Percentiles rank a stretch among this genome's conserved stretches.
Evolutionary conservation across 225 moss, liverwort and hornwort species (phyloP).

Genomic region (Polytrichum formosum): DNA sequence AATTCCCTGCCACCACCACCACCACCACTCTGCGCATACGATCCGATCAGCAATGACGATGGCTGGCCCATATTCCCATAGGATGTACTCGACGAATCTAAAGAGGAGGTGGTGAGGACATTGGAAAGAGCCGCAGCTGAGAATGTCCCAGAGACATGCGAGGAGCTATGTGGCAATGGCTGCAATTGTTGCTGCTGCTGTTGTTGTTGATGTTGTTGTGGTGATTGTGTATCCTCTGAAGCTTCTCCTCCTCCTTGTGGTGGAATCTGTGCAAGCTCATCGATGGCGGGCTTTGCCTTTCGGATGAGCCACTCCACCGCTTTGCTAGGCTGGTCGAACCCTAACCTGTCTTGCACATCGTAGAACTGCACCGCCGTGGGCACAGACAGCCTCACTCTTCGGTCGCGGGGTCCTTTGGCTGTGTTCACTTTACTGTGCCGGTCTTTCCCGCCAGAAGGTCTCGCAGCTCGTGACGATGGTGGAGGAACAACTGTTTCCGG

Average conservation of each 20-base stretch:
- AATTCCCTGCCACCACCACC: conserved; percentile 11
- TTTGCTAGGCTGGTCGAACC: conserved; percentile 93
- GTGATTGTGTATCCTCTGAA: conserved; percentile 12
- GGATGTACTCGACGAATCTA: conserved; percentile 24
- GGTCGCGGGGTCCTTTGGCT: conserved; percentile 86
- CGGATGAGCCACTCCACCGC: conserved; percentile 93
- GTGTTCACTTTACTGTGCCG: conserved; percentile 98
- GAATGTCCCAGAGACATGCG: conserved; percentile 24
- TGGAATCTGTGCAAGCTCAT: conserved; percentile 85
- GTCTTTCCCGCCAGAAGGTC: conserved; percentile 91
- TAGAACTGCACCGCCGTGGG: conserved; percentile 94
- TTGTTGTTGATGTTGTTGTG: background rate
- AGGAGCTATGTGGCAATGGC: conserved; percentile 12
- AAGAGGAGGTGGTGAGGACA: conserved; percentile 29
- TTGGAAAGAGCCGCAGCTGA: conserved; percentile 22
- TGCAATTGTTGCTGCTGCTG: background rate
- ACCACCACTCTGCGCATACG: conserved; percentile 21
- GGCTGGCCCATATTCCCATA: conserved; percentile 38
- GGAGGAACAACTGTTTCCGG: conserved; percentile 17
- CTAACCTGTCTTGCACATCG: conserved; percentile 92
- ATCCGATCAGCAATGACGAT: conserved; percentile 17
- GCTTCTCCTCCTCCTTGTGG: conserved; percentile 43
- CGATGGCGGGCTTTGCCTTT: conserved; percentile 86
- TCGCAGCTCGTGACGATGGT: conserved; percentile 62
- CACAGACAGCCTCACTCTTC: conserved; percentile 85